Conservation (phyloP, 1,139 yeast species). For the Diutina rugosa region DNA sequence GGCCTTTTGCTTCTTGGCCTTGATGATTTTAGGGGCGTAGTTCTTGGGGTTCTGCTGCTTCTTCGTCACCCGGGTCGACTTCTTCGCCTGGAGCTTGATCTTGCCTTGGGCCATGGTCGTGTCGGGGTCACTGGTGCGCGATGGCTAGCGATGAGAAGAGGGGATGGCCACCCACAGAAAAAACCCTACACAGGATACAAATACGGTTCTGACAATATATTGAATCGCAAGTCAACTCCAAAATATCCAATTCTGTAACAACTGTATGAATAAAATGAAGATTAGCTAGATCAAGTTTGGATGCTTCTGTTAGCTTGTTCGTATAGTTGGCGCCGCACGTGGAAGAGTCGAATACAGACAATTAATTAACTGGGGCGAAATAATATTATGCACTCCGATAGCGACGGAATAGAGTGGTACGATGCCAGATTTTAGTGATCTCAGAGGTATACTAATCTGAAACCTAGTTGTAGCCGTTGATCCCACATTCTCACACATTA, state of each 20-base stretch:
- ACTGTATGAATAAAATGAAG: too few relatives aligned
- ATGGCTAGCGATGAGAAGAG: neutral
- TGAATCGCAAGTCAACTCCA: too few relatives aligned
- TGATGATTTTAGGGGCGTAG: conserved; percentile 64
- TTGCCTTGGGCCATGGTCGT: conserved; percentile 45
- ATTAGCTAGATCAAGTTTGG: too few relatives aligned
- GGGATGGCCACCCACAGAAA: neutral
- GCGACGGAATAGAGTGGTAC: too few relatives aligned
- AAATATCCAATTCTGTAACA: too few relatives aligned
- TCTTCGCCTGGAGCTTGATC: conserved; percentile 32
- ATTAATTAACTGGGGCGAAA: neutral
- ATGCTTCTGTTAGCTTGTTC: too few relatives aligned
- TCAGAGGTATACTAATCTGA: too few relatives aligned
- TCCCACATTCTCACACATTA: too few relatives aligned
- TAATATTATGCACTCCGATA: neutral
- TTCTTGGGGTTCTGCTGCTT: conserved; percentile 49
- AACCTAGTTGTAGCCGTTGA: too few relatives aligned
- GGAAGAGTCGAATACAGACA: neutral
- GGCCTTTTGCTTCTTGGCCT: conserved; percentile 50
- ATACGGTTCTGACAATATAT: too few relatives aligned
- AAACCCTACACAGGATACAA: too few relatives aligned
- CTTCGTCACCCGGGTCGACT: conserved; percentile 36
- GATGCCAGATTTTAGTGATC: too few relatives aligned
- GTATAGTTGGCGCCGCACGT: neutral
- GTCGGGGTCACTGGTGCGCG: neutral